Evolutionary conservation across 2,329 filamentous ascomycete species (phyloP), one percentile per base, ranked within the genome.

Genomic region (Fusarium marasasianum): DNA sequence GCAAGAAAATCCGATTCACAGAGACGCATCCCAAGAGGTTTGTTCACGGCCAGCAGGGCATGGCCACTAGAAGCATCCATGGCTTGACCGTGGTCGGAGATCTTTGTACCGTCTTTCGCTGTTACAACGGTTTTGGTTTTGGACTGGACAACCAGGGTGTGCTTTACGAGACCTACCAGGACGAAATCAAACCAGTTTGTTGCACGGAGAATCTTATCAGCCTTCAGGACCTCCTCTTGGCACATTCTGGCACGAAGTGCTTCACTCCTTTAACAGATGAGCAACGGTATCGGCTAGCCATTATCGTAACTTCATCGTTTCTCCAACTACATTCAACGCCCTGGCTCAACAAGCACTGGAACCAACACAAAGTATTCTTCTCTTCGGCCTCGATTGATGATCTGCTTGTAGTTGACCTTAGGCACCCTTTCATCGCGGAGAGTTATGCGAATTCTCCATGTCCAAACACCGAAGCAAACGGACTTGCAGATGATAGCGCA

Each of bases 1-100:
- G 5, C 4, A 47, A 7, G 18, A 0, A 4, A 11, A 3, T 47
- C 1, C 8, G 26, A 22, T 47, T 47, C 26, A 29, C 1, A 3
- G 18, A 29, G 18, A 0, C 2, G 5, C 12, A 15, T 15, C 12
- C 12, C 18, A 29, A 1, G 12, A 47, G 5, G 14, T 29, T 0
- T 26, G 1, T 3, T 0, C 12, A 20, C 14, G 24, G 4, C 18
- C 24, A 29, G 44, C 44, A 29, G 0, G 11, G 44, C 6, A 47
- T 22, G 18, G 15, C 5, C 1, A 29, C 11, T 8, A 6, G 44
- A 22, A 47, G 13, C 5, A 3, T 22, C 8, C 6, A 47, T 47
- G 44, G 44, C 3, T 47, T 47, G 5, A 47, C 26, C 11, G 26
- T 22, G 8, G 44, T 47, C 13, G 44, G 44, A 8, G 44, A 29